Evolutionary conservation across 1,284 basidiomycete species (phyloP), one percentile per base, ranked within the genome.

Genomic region (Ganoderma lingzhi): DNA sequence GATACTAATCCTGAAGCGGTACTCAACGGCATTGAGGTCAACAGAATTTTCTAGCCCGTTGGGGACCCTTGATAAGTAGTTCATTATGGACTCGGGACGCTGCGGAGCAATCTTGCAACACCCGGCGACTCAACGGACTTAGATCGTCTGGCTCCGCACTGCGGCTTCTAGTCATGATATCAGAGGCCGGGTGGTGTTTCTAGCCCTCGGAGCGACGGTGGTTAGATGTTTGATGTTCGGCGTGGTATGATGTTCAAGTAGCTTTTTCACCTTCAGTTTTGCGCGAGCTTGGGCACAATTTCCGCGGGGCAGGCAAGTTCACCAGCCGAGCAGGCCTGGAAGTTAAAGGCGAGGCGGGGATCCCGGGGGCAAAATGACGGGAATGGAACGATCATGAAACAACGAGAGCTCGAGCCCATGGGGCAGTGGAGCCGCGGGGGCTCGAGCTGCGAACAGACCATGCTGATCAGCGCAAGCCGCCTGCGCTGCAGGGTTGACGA

Each of bases 401-500:
- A 51, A 1, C 48, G 10, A 51, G 53, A 55, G 53, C 53, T 32
- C 30, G 48, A 51, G 48, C 48, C 48, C 48, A 51, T n/a, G n/a
- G n/a, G 48, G 48, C 48, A 51, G 48, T 51, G n/a, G n/a, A 51
- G 48, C 48, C 48, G 48, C 48, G 48, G 48, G n/a, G n/a, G 48
- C 48, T 51, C 48, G 48, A 51, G 48, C 48, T 51, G n/a, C n/a
- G 23, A 51, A 23, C 48, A 51, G 48, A 23, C n/a, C 48, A 23
- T 51, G 48, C 23, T 51, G 48, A 51, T 51, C 45, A 48, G 3
- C 45, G 10, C 45, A 48, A 48, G 45, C 45, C 45, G 45, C 45
- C 23, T n/a, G 48, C 48, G n/a, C 48, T 51, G 48, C 48, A n/a
- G 9, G 48, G 48, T 23, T 17, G n/a, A 55, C 53, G 28, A 55